A percentile compares a stretch with the other conserved stretches of the same genome.
These are phyloP conservation scores for Trichoderma arundinaceum DNA, from an alignment of 2,329 filamentous ascomycete genomes.

Conservation along the genomic window DNA sequence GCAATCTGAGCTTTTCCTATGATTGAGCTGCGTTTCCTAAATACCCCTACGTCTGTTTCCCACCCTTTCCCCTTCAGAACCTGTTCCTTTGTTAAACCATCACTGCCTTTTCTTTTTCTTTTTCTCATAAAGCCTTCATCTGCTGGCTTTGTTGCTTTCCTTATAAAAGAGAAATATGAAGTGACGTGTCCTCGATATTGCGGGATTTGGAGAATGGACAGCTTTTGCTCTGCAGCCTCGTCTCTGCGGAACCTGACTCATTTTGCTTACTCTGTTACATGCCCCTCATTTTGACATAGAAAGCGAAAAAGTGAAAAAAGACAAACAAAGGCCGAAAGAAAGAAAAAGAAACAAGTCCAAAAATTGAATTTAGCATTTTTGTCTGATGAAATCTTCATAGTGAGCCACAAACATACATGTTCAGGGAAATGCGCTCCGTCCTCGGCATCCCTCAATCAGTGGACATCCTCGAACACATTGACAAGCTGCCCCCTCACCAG, in stretches of 20 bases:
- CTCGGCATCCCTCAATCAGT: slow-evolving; percentile 72
- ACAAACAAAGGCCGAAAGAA: not conserved
- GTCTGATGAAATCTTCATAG: slow-evolving; percentile 50
- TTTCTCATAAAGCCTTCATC: not conserved
- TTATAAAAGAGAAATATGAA: too few species aligned
- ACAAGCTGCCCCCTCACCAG: slow-evolving; percentile 66
- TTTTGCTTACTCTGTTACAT: slow-evolving; percentile 1
- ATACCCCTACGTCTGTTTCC: not conserved
- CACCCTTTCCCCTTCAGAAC: not conserved
- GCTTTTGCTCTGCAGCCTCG: slow-evolving; percentile 5
- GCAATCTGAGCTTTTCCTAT: not conserved
- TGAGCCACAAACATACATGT: slow-evolving; percentile 95
- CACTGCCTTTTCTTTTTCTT: not conserved
- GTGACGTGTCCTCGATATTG: not conserved
- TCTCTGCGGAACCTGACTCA: slow-evolving; percentile 28
- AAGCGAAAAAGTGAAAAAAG: not conserved
- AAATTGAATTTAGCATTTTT: not conserved
- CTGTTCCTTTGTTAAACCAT: not conserved
- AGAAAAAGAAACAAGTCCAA: not conserved
- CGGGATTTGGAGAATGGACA: not conserved
- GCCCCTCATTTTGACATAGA: not conserved
- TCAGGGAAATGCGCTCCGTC: slow-evolving; percentile 78
- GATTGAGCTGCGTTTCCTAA: not conserved
- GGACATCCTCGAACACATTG: slow-evolving; percentile 91
- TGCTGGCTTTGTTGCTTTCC: not conserved